Evolutionary conservation across 345 rosid genomes (phyloP), one percentile per base, ranked within the genome.

Genomic region (Citrus medica): DNA sequence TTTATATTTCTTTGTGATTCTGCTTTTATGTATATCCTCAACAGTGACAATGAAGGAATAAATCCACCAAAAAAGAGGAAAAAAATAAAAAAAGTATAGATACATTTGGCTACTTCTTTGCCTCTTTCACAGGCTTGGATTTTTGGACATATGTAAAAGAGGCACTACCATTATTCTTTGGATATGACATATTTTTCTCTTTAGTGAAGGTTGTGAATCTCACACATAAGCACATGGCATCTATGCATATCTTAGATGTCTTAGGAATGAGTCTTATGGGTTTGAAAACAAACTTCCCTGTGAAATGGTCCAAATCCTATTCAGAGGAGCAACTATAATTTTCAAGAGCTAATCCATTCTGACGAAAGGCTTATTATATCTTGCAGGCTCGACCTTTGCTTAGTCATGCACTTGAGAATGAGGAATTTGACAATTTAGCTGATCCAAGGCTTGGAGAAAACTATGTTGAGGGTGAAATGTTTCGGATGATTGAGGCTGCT

Each of bases 361-460:
- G 65, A 81, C 42, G 32, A 42, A 48, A n/a, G 9, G 51, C 25
- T 73, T 40, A 33, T 12, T 59, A 76, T 71, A 46, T 79, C 22
- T 67, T 79, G 28, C 86, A 95, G 99, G 97, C 99, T 48, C 97
- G 99, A 32, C 99, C 97, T 69, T 85, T 93, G 84, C 90, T 95
- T 74, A 89, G 88, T 78, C 88, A 88, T 56, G 97, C 92, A 24
- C 84, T 90, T 17, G 97, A 91, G 35, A 86, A 84, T 17, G 89
- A 89, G 71, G 90, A 89, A 33, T 90, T 88, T 77, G 86, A 85
- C 16, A 79, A 83, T 69, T 75, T 95, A 85, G 91, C 78, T 74
- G 99, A 95, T 83, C 95, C 97, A 40, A 89, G 87, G 87, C 94
- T 95, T 9, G 92, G 78, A 61, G 83, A 84, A 74, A 88, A 90